These are phyloP conservation scores for Pestalotiopsis sp. DNA, from an alignment of 2,329 filamentous ascomycete species.

Conservation along the genomic window DNA sequence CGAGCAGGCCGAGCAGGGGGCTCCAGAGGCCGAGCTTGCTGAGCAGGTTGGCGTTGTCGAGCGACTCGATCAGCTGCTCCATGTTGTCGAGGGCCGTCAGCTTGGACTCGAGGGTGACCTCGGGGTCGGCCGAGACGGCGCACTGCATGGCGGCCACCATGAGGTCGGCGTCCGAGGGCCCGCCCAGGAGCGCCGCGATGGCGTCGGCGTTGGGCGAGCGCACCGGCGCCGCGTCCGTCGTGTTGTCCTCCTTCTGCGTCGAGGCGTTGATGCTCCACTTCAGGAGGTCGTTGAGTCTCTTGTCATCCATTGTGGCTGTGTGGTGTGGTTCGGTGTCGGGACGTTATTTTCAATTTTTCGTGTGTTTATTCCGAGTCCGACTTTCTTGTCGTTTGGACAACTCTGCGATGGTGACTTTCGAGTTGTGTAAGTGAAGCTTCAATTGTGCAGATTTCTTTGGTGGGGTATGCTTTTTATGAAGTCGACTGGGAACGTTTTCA, in stretches of 20 bases:
- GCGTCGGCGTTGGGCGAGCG: slow-evolving; percentile 64
- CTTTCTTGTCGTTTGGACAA: too few species aligned
- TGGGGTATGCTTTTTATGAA: background rate
- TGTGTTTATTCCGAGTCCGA: too few species aligned
- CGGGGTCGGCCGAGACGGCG: slow-evolving; percentile 63
- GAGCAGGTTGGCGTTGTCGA: slow-evolving; percentile 98
- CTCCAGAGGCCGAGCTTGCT: slow-evolving; percentile 78
- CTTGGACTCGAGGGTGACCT: slow-evolving; percentile 73
- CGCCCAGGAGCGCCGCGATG: slow-evolving; percentile 76
- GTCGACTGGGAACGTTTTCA: background rate
- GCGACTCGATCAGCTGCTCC: slow-evolving; percentile 85
- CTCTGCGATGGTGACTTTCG: background rate
- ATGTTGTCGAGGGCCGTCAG: slow-evolving; percentile 91
- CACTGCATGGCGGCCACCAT: slow-evolving; percentile 85
- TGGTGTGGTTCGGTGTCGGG: background rate
- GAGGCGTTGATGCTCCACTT: slow-evolving; percentile 71
- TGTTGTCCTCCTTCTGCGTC: slow-evolving; percentile 25
- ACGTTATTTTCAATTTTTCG: too few species aligned
- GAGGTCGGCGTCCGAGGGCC: slow-evolving; percentile 85
- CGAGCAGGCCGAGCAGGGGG: slow-evolving; percentile 72
- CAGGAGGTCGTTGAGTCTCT: slow-evolving; percentile 72
- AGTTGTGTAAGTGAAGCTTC: background rate
- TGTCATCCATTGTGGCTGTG: slow-evolving; percentile 50
- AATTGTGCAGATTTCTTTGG: background rate
- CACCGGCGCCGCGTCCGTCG: background rate